Conservation (phyloP, 352 stramenopile genomes). For the Phytophthora syringae region DNA sequence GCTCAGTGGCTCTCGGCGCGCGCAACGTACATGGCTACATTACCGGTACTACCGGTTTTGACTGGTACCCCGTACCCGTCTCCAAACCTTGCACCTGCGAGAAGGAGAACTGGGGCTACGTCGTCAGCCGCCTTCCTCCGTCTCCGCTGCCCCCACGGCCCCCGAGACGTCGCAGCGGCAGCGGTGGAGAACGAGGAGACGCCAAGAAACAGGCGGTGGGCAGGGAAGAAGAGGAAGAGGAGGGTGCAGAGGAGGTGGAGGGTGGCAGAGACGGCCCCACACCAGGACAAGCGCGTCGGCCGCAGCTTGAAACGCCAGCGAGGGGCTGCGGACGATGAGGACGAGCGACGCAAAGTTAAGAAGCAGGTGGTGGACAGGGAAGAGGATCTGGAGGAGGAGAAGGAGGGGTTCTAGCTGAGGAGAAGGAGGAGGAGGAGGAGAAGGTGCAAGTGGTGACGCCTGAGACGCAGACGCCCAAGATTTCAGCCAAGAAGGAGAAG, state of each 20-base stretch:
- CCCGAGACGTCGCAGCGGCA: conserved; percentile 18
- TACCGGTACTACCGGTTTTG: no score
- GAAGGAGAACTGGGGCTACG: conserved; percentile 79
- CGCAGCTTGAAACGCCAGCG: no score
- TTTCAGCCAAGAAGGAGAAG: conserved; percentile 36
- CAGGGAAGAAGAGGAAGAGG: background rate
- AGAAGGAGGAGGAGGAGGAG: background rate
- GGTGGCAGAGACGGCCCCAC: no score
- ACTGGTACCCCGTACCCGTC: no score
- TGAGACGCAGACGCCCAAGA: conserved; percentile 34
- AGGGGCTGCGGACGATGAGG: no score
- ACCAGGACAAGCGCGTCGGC: no score
- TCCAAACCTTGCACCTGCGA: no score
- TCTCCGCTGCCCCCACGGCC: conserved; percentile 23
- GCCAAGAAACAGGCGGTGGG: background rate
- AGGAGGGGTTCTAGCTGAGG: background rate
- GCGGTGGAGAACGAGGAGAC: background rate
- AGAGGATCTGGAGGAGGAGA: background rate
- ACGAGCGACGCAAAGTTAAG: background rate
- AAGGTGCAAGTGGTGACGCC: conserved; percentile 21
- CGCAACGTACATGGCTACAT: conserved; percentile 10
- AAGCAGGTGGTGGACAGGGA: background rate
- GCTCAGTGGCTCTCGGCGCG: conserved; percentile 11
- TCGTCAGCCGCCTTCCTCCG: conserved; percentile 39
- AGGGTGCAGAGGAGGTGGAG: no score